These are phyloP conservation scores for Dunaliella sp. DNA, from an alignment of 139 green algal species.

Conservation along the genomic window DNA sequence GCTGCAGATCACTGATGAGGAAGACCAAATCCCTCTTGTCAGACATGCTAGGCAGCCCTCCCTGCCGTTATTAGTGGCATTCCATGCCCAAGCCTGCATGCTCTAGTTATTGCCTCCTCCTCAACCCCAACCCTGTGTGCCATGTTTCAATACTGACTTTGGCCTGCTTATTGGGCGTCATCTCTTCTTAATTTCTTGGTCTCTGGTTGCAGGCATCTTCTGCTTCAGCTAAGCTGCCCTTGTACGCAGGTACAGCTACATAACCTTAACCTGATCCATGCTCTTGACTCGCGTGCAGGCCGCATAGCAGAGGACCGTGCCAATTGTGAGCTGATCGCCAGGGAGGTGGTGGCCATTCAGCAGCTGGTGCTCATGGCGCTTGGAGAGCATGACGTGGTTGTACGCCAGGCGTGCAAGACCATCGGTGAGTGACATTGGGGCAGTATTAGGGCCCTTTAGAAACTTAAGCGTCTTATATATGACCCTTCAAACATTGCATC, in stretches of 20 bases:
- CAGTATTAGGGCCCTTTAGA: no score
- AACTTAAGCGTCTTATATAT: no score
- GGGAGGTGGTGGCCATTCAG: constrained; percentile 80
- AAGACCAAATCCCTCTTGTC: no score
- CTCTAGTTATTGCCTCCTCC: no score
- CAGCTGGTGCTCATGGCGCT: constrained; percentile 89
- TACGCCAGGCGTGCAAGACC: constrained; percentile 58
- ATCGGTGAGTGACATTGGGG: constrained; percentile 46
- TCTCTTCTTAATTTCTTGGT: not conserved
- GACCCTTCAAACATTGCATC: no score
- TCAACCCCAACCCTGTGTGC: no score
- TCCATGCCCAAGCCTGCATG: no score
- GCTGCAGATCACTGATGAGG: no score
- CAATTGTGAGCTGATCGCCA: constrained; percentile 76
- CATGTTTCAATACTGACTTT: no score
- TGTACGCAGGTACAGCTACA: no score
- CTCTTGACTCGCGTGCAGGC: constrained; percentile 40
- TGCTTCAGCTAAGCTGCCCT: not conserved
- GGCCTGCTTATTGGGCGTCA: not conserved
- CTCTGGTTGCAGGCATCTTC: not conserved
- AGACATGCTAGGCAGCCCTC: no score
- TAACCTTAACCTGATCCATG: not conserved
- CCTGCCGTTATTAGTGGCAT: no score
- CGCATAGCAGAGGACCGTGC: constrained; percentile 73
- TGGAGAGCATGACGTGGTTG: constrained; percentile 70